Conservation (phyloP, 768 basidiomycete species). For the Russula griseocarnosa region DNA sequence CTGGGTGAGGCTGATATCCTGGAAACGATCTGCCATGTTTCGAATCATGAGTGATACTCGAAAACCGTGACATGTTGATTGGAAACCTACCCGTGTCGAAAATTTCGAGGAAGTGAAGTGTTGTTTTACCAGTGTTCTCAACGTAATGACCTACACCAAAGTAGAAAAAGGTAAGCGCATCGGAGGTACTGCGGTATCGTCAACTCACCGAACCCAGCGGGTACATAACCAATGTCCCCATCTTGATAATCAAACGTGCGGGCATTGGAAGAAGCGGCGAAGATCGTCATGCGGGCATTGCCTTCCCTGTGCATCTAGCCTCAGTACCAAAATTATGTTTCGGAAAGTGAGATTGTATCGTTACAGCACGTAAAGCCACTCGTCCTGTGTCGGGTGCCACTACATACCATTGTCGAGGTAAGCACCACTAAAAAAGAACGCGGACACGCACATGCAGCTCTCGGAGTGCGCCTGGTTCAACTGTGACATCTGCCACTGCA, state of each 20-base stretch:
- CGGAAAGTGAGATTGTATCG: constrained; percentile 16
- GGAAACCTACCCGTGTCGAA: constrained; percentile 34
- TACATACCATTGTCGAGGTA: constrained; percentile 28
- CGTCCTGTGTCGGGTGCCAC: constrained; percentile 71
- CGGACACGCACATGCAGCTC: constrained; percentile 49
- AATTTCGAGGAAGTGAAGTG: constrained; percentile 41
- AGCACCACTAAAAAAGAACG: neutral
- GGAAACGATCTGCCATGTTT: constrained; percentile 30
- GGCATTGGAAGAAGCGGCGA: constrained; percentile 50
- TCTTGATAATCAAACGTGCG: constrained; percentile 58
- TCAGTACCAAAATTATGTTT: constrained; percentile 7
- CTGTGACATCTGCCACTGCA: constrained; percentile 53
- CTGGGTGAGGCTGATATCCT: constrained; percentile 35
- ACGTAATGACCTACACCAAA: constrained; percentile 38
- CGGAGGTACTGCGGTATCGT: neutral
- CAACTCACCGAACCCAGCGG: constrained; percentile 49
- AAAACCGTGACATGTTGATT: neutral
- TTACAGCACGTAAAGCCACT: constrained; percentile 58
- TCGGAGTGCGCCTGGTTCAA: constrained; percentile 56
- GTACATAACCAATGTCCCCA: constrained; percentile 62
- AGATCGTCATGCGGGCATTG: constrained; percentile 51
- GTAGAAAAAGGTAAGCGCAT: neutral
- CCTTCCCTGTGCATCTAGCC: constrained; percentile 44
- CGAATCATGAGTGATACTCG: neutral
- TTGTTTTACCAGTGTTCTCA: constrained; percentile 42